Evolutionary conservation across 805 yeast species (phyloP), one percentile per base, ranked within the genome.

Genomic region (Candida peoriensis): DNA sequence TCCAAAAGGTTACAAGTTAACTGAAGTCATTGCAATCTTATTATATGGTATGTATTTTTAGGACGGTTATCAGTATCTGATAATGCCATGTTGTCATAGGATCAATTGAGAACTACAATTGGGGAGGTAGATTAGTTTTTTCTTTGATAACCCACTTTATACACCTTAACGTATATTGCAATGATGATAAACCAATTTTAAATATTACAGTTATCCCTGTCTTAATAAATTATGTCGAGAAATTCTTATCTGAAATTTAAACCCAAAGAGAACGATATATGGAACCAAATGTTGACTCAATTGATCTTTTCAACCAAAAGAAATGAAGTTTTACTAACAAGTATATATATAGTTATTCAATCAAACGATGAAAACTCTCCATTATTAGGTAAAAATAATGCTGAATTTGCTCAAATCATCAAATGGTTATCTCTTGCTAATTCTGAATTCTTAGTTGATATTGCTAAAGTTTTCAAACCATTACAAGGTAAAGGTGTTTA

Each of bases 121-220:
- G 30, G 6, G 14, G 20, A 11, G 7, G 12, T 14, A 11, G 13
- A 20, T 8, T 20, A 11, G 11, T 12, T 8, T 16, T 19, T 27
- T 23, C 15, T 14, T 15, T 8, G n/a, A n/a, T n/a, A n/a, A n/a
- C n/a, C n/a, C n/a, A n/a, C n/a, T n/a, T n/a, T n/a, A n/a, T n/a
- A n/a, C n/a, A n/a, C n/a, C n/a, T n/a, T n/a, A n/a, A n/a, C n/a
- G n/a, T n/a, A n/a, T n/a, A 15, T 43, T 52, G 47, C 57, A 55
- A 59, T 77, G 85, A 78, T 78, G 84, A 78, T 65, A 69, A 57
- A 61, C 41, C 56, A 62, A 65, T 63, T 58, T 55, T 53, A 24
- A 29, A 36, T 54, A 60, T 64, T 64, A 79, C 86, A 79, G 86
- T 79, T 79, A 79, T 79, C 86, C 86, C 86, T 79, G 86, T 79